phyloP scores from a whole-genome alignment of 148 eudicot species.

The Rhododendron mucronatum region DNA sequence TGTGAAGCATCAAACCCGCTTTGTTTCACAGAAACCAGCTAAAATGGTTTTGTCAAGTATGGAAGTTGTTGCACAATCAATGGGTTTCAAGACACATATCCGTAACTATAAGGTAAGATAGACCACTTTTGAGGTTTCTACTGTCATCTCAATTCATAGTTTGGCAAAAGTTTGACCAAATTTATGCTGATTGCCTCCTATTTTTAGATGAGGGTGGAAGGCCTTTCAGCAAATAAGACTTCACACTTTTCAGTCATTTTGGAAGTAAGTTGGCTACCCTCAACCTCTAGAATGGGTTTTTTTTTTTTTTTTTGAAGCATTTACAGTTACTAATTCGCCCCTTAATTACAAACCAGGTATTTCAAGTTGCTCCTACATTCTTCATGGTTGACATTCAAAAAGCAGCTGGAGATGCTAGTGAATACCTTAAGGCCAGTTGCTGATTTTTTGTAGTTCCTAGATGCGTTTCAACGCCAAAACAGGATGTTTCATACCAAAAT shows the following conservation, averaged over 20 bases:
- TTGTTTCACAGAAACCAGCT: conserved; percentile 84
- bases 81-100: conserved; percentile 98
- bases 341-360: conserved; percentile 36
- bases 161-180: neutral
- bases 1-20: conserved; percentile 78
- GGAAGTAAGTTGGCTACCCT: conserved; percentile 51
- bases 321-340: neutral
- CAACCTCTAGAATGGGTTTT: neutral
- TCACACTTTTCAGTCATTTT: conserved; percentile 75
- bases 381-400: conserved; percentile 90
- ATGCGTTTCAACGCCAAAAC: neutral
- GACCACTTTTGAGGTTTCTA: neutral
- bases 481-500: neutral
- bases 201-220: conserved; percentile 92
- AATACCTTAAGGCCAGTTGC: conserved; percentile 63
- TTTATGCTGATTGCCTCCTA: neutral
- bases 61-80: conserved; percentile 98
- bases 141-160: neutral
- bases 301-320: neutral
- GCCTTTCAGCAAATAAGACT: conserved; percentile 66
- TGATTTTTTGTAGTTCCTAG: neutral
- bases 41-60: conserved; percentile 79
- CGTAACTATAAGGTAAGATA: conserved; percentile 89
- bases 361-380: conserved; percentile 77
- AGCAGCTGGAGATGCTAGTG: conserved; percentile 71